Base-by-base conservation (phyloP, 441 rosid genomes). In the Croton setiger region DNA sequence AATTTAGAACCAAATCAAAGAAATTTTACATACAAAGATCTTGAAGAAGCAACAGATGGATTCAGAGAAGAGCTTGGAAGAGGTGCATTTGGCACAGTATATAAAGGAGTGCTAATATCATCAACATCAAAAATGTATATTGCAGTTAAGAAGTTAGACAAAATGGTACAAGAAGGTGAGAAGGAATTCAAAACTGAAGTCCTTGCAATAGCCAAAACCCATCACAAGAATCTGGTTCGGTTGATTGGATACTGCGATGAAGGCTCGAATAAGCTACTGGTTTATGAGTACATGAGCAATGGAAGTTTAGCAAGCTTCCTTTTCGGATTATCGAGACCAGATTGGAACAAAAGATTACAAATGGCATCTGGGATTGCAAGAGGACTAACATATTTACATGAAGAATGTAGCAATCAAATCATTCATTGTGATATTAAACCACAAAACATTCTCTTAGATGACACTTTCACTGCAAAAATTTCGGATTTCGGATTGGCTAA, bases 361-460 rank as follows among this genome's bases (percentile, higher is more conserved):
- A 75, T 66, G 33, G 73, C 74, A 0, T 7, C 23, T 0, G 75
- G 70, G 36, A 69, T 78, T 0, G 75, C 81, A 8, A 70, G 78
- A 51, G 81, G 81, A 47, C 69, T 74, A 1, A 27, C 57, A 44
- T 78, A 74, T 39, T 60, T 78, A 64, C 78, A 78, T 4, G 81
- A 74, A 41, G 74, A 78, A 60, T 71, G 81, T 63, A 65, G 48
- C 43, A 68, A 20, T 13, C 78, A 78, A 65, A 74, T 64, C 41
- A 74, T 78, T 45, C 76, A 63, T 47, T 68, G 72, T 18, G 80
- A 76, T 60, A 72, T 72, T 18, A 73, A 76, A 59, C 80, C 80
- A 4, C 81, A 74, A 23, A 78, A 71, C 39, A 63, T 77, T 21
- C 78, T 78, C 68, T 48, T 78, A 15, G 76, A 78, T 14, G 61